Conservation (phyloP, 225 moss, liverwort and hornwort species). For the Asterella californica region DNA sequence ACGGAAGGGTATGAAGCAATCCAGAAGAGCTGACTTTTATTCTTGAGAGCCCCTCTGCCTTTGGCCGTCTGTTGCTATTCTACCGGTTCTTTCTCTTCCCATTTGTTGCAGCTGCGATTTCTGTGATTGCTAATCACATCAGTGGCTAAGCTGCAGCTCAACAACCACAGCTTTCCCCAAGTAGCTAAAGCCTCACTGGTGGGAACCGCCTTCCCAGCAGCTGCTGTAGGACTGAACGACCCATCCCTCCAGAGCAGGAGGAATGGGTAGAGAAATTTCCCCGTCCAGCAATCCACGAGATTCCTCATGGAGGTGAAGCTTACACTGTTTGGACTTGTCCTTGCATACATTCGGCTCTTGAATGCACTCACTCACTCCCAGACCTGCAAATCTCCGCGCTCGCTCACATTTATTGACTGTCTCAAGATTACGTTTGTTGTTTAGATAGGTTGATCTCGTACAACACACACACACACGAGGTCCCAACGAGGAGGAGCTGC, state of each 20-base stretch:
- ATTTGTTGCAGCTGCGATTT: too few relatives aligned
- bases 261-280: too few relatives aligned
- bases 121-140: background rate
- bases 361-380: background rate
- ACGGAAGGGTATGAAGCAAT: constrained; percentile 1
- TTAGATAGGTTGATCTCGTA: background rate
- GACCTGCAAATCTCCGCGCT: too few relatives aligned
- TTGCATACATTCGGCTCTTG: background rate
- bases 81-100: too few relatives aligned
- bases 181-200: background rate
- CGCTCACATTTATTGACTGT: background rate
- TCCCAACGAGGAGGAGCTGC: background rate
- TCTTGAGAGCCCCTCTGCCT: background rate
- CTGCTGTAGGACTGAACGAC: too few relatives aligned
- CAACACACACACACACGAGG: background rate
- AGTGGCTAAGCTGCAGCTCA: background rate
- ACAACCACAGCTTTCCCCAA: background rate
- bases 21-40: constrained; percentile 6
- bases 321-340: background rate
- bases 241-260: too few relatives aligned
- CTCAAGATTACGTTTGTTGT: background rate
- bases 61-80: background rate
- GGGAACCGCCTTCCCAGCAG: too few relatives aligned
- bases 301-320: background rate
- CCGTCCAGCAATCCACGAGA: background rate